Percentiles rank a stretch among this genome's conserved stretches.
Evolutionary conservation across 345 rosid species (phyloP).

Genomic region (Hypericum androsaemum): DNA sequence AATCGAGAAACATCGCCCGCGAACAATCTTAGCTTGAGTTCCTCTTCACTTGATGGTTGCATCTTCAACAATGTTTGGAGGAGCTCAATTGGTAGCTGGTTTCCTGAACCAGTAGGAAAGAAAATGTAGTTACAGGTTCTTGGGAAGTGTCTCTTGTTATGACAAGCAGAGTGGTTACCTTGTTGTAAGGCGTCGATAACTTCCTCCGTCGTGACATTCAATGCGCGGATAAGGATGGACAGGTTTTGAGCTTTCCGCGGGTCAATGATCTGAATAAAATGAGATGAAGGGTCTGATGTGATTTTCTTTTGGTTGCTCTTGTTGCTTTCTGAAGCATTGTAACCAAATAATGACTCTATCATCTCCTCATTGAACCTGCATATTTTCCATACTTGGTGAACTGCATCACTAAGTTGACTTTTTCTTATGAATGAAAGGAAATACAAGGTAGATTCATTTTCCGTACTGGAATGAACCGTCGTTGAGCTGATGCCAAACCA

Average conservation of each 20-base stretch:
- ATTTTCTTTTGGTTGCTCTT: constrained; percentile 14
- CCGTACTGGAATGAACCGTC: constrained; percentile 25
- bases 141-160: too few species aligned
- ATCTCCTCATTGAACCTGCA: constrained; percentile 26
- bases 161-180: too few species aligned
- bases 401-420: neutral
- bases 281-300: constrained; percentile 9
- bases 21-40: constrained; percentile 18
- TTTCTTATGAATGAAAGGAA: too few species aligned
- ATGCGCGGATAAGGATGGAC: constrained; percentile 22
- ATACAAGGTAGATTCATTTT: neutral
- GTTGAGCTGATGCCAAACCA: constrained; percentile 25
- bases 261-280: constrained; percentile 18
- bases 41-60: constrained; percentile 24
- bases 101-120: too few species aligned
- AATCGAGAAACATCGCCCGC: constrained; percentile 11
- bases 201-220: constrained; percentile 23
- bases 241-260: constrained; percentile 21
- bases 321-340: constrained; percentile 1
- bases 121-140: too few species aligned
- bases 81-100: constrained; percentile 22
- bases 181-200: constrained; percentile 20
- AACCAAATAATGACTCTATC: constrained; percentile 25
- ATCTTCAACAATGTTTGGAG: constrained; percentile 21
- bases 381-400: neutral